Evolutionary conservation across 2,329 filamentous ascomycete genomes (phyloP).

Genomic region (Pseudonectria buxi): DNA sequence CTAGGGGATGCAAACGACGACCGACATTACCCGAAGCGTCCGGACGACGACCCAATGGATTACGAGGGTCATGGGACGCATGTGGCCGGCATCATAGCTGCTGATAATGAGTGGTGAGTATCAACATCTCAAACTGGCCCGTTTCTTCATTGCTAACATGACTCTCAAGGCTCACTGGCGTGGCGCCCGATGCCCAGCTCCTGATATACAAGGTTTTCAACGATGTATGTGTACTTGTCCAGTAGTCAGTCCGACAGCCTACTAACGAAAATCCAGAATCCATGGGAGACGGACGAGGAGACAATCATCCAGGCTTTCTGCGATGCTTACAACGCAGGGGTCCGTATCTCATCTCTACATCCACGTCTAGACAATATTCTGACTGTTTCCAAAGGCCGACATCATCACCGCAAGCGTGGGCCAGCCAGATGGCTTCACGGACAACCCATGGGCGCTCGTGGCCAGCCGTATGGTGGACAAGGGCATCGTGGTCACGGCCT

Average conservation of each 20-base stretch:
- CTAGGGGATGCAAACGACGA: conserved; percentile 26
- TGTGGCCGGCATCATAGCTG: conserved; percentile 43
- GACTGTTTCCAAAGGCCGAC: conserved; percentile 26
- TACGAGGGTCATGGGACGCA: conserved; percentile 32
- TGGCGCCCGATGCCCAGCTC: conserved; percentile 38
- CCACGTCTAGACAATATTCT: neutral
- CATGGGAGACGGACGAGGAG: conserved; percentile 26
- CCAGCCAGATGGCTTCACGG: conserved; percentile 30
- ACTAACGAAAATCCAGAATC: conserved; percentile 11
- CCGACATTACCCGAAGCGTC: conserved; percentile 22
- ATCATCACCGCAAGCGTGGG: conserved; percentile 38
- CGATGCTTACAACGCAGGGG: conserved; percentile 29
- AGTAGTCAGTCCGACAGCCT: neutral
- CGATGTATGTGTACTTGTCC: conserved; percentile 14
- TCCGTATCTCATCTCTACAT: conserved; percentile 8
- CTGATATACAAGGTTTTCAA: conserved; percentile 40
- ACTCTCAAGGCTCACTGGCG: conserved; percentile 33
- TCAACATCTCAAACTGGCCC: neutral
- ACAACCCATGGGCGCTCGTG: conserved; percentile 37
- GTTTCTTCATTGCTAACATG: neutral
- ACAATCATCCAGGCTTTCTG: conserved; percentile 31
- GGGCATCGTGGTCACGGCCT: conserved; percentile 43
- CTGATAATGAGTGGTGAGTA: conserved; percentile 31
- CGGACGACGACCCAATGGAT: conserved; percentile 31
- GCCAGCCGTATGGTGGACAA: conserved; percentile 34